Conservation (phyloP, 257 asterid species). For the Verbena officinalis region DNA sequence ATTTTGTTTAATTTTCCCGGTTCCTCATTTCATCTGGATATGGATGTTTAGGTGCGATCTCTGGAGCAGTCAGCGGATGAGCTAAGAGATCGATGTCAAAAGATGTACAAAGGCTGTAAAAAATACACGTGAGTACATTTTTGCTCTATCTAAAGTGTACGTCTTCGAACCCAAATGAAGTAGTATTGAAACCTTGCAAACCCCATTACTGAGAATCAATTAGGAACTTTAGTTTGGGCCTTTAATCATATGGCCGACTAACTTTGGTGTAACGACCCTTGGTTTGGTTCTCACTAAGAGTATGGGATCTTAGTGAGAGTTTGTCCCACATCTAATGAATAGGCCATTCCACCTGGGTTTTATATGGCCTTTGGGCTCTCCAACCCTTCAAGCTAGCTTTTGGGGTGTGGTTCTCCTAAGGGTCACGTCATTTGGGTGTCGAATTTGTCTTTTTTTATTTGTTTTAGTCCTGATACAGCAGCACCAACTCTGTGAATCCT, state of each 20-base stretch:
- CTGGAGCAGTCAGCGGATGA: conserved; percentile 83
- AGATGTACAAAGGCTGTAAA: conserved; percentile 78
- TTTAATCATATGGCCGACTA: conserved; percentile 1
- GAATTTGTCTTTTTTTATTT: not conserved
- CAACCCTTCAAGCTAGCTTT: no score
- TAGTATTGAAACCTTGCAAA: not conserved
- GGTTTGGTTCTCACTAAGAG: no score
- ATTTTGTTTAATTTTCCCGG: not conserved
- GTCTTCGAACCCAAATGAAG: not conserved
- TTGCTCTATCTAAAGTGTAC: conserved; percentile 3
- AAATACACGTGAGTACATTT: conserved; percentile 76
- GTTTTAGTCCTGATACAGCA: no score
- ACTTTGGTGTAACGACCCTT: no score
- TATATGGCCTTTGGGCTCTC: no score
- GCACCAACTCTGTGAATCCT: no score
- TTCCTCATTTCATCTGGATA: conserved; percentile 19
- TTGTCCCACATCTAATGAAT: no score
- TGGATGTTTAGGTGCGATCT: conserved; percentile 64
- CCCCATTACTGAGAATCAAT: not conserved
- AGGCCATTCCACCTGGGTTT: no score
- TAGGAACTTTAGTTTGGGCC: not conserved
- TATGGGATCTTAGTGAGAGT: no score
- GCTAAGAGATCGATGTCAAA: conserved; percentile 90
- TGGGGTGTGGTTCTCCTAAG: no score
- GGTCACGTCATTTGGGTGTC: not conserved